Evolutionary conservation across 106 monocot species (phyloP), one percentile per base, ranked within the genome.

Genomic region (Cymbidium sinense): DNA sequence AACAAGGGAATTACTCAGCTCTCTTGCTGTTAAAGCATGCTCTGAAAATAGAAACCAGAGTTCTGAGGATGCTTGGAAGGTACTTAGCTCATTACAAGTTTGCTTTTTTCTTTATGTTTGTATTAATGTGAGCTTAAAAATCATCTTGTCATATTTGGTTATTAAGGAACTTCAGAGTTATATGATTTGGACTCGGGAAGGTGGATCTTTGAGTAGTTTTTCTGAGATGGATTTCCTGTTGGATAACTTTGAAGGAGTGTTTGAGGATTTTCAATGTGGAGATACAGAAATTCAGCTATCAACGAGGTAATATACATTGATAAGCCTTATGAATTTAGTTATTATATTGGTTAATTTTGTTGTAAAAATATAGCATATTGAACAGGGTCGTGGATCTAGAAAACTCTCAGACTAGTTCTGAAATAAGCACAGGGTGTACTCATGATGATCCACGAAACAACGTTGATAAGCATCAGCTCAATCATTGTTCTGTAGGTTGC

Each of bases 61-160:
- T 67, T 80, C 88, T 33, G 93, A 96, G 15, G 83, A 89, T 81
- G 93, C 96, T 71, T 94, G 93, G 96, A 91, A 96, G 96, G 96
- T 96, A 43, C 25, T 78, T 5, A 19, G 29, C 34, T 65, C n/a
- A 29, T 64, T 5, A 64, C 54, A 54, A 54, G 54, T 15, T 21
- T 54, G 54, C 21, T 17, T 34, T 23, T 69, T 34, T 4, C 4
- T 29, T 18, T 11, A 69, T 69, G 69, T 34, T 17, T 29, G 31
- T 31, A 31, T 10, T 5, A 13, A 13, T 69, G 69, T 18, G 25
- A 62, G 61, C 61, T 62, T 1, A 62, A 62, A 47, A 47, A 1
- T 47, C 13, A 25, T 62, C 61, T 51, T 10, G 75, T 47, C 31
- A 30, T 5, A 69, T 70, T 76, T 84, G 72, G 54, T 78, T 77